phyloP scores from a whole-genome alignment of 148 eudicot species.

The Heliamphora exappendiculata region DNA sequence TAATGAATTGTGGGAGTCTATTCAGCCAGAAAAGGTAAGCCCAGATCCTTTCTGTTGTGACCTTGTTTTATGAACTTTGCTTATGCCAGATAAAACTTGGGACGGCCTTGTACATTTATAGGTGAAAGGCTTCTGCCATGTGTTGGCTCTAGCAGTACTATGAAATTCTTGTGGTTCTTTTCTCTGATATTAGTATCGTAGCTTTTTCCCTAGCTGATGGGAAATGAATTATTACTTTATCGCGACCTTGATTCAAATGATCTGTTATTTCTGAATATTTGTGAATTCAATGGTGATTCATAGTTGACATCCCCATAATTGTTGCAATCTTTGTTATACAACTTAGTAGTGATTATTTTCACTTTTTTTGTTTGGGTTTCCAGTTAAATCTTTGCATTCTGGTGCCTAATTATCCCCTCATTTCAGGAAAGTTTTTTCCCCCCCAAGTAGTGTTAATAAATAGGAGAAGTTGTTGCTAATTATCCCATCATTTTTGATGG shows the following conservation, averaged over 20 bases:
- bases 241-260: neutral
- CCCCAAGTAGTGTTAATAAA: neutral
- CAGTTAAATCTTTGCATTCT: neutral
- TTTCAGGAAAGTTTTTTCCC: too few relatives aligned
- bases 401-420: too few relatives aligned
- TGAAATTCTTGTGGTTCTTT: neutral
- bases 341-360: neutral
- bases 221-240: neutral
- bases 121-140: neutral
- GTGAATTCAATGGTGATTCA: neutral
- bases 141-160: neutral
- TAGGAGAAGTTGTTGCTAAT: too few relatives aligned
- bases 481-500: too few relatives aligned
- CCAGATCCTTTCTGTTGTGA: neutral
- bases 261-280: neutral
- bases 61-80: neutral
- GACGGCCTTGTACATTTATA: neutral
- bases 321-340: neutral
- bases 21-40: slow-evolving; percentile 66
- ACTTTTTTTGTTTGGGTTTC: neutral
- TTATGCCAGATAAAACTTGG: neutral
- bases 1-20: slow-evolving; percentile 68
- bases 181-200: neutral
- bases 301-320: neutral
- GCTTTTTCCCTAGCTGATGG: neutral